These are phyloP conservation scores for Hypoxylon rubiginosum DNA, from an alignment of 2,329 filamentous ascomycete species.

Conservation along the genomic window DNA sequence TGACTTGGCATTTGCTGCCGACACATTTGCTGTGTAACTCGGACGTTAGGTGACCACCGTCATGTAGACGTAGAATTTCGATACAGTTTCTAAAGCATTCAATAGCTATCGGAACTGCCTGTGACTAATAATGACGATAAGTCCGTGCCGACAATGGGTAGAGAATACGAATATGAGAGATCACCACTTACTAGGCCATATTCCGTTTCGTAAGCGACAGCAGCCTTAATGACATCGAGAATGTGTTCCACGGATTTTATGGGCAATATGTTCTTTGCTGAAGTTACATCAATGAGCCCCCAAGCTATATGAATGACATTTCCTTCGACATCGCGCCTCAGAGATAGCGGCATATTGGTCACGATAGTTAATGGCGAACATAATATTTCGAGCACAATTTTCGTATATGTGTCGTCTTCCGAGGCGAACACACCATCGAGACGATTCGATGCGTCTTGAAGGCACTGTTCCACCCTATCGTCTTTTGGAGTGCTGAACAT, in stretches of 20 bases:
- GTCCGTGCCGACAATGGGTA: background rate
- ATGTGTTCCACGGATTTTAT: slow-evolving; percentile 27
- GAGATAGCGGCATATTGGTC: slow-evolving; percentile 17
- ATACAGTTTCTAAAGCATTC: slow-evolving; percentile 39
- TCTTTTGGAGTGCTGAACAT: background rate
- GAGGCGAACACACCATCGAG: slow-evolving; percentile 26
- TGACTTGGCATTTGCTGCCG: slow-evolving; percentile 24
- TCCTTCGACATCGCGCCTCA: slow-evolving; percentile 26
- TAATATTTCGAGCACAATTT: slow-evolving; percentile 41
- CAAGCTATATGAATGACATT: slow-evolving; percentile 37
- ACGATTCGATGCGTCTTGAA: slow-evolving; percentile 27
- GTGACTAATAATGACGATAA: slow-evolving; percentile 25
- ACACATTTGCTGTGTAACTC: slow-evolving; percentile 29
- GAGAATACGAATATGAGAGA: background rate
- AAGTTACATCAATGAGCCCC: slow-evolving; percentile 35
- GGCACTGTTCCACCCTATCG: slow-evolving; percentile 19
- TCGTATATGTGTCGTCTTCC: slow-evolving; percentile 33
- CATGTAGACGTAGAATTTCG: slow-evolving; percentile 36
- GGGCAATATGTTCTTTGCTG: slow-evolving; percentile 23
- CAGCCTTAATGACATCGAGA: slow-evolving; percentile 39
- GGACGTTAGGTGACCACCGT: slow-evolving; percentile 18
- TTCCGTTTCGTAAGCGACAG: slow-evolving; percentile 36
- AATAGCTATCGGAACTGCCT: slow-evolving; percentile 29
- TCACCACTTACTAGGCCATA: slow-evolving; percentile 37
- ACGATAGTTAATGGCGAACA: slow-evolving; percentile 29